Base-by-base conservation (phyloP, 768 basidiomycete genomes). In the Leucogyrophana mollusca region DNA sequence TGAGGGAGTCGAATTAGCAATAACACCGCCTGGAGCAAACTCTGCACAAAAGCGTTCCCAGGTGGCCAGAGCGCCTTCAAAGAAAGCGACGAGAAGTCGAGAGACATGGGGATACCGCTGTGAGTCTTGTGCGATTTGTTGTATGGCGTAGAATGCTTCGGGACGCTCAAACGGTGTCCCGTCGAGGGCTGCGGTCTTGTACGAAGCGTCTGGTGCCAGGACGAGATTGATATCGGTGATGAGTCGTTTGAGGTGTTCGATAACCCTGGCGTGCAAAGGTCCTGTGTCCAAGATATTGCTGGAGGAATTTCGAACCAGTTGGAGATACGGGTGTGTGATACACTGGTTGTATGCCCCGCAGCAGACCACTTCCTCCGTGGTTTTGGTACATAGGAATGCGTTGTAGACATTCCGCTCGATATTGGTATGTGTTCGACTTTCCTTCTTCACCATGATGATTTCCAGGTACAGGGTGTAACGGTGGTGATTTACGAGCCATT, bases 1-100 rank as follows among this genome's bases (percentile, higher is more conserved):
- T 1, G n/a, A 27, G 14, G 20, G 2, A 14, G 56, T 41, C 11
- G 45, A 18, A 7, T 24, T 3, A 46, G 62, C 62, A 50, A 69
- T 64, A 1, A 53, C 2, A 2, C 68, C 65, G 20, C 60, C 58
- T 4, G 59, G 53, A 13, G 52, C 55, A 55, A 62, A 68, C 47
- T 68, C 64, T 5, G 54, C 21, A 4, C 53, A 52, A 46, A 66
- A 66, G 0, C 55, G 50, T 2, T 23, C 45, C 60, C 61, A 63
- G 34, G 64, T 62, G 3, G 38, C 41, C 2, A 42, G 38, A 10
- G 65, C 57, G 3, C 64, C 65, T 21, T 46, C 18, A 11, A 63
- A 57, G 40, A 66, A 67, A 7, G 45, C 60, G 6, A 45, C 55
- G 34, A 45, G 43, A 9, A 45, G 17, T 14, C 9, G 21, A 4